phyloP scores from a whole-genome alignment of 306 rosid genomes.

The Dryas alaskensis region DNA sequence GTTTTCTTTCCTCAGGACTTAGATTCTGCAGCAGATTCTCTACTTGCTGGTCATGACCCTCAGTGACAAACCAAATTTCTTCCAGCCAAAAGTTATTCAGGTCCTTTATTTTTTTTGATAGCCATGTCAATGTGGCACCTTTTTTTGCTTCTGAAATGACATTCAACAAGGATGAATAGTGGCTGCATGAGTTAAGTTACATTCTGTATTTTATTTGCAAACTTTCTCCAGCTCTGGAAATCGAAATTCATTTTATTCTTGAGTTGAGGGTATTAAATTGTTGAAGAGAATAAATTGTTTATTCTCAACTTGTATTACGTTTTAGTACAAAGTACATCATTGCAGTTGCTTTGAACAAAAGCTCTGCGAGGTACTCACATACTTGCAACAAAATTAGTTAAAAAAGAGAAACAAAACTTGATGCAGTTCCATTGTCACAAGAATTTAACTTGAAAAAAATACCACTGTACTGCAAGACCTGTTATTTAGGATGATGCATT shows the following conservation, averaged over 20 bases:
- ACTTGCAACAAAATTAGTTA: too few relatives aligned
- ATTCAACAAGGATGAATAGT: constrained; percentile 9
- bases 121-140: constrained; percentile 3
- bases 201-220: constrained; percentile 1
- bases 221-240: constrained; percentile 1
- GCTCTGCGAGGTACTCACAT: neutral
- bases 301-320: neutral
- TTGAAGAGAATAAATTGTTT: neutral
- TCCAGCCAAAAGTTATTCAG: constrained; percentile 11
- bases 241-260: neutral
- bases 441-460: neutral
- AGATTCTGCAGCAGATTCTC: constrained; percentile 82
- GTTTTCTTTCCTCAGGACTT: constrained; percentile 86
- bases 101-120: constrained; percentile 20
- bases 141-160: constrained; percentile 1
- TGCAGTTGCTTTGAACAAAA: neutral
- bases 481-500: neutral
- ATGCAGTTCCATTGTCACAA: neutral
- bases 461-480: too few relatives aligned
- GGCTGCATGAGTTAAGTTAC: neutral
- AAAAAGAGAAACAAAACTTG: neutral
- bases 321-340: neutral
- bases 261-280: neutral
- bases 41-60: constrained; percentile 43
- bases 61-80: constrained; percentile 20